Conservation (phyloP, 1,284 basidiomycete species). For the Farysia itapuensis region DNA sequence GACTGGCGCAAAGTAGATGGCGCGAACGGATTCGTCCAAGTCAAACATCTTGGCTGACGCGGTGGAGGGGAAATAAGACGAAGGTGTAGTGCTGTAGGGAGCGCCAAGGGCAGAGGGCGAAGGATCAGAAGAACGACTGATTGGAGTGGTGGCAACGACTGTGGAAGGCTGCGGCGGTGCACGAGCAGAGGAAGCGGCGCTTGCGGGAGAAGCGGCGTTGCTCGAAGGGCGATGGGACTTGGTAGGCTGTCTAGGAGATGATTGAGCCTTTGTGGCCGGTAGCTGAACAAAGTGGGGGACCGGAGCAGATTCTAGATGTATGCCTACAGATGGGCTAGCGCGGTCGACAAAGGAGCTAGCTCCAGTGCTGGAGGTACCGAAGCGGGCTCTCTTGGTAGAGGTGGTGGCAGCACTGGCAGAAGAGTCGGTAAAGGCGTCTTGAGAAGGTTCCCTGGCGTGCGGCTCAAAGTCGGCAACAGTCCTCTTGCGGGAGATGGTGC, state of each 20-base stretch:
- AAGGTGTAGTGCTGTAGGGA: too few species aligned
- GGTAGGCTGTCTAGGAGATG: neutral
- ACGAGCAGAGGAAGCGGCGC: neutral
- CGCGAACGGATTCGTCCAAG: slow-evolving; percentile 52
- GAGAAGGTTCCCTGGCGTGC: slow-evolving; percentile 1
- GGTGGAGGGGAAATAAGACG: slow-evolving; percentile 13
- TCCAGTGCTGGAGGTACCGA: slow-evolving; percentile 19
- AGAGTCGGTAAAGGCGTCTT: slow-evolving; percentile 6
- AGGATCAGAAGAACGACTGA: neutral
- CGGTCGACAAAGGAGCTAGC: neutral
- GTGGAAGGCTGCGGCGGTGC: too few species aligned
- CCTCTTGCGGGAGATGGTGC: slow-evolving; percentile 30
- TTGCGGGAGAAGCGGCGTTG: neutral
- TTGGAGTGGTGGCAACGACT: neutral
- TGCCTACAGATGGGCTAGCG: slow-evolving; percentile 2
- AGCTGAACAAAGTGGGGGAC: slow-evolving; percentile 16
- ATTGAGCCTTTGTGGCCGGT: neutral
- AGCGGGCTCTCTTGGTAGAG: slow-evolving; percentile 31
- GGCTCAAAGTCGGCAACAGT: slow-evolving; percentile 13
- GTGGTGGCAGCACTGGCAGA: slow-evolving; percentile 16
- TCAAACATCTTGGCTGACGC: slow-evolving; percentile 47
- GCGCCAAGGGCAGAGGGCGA: too few species aligned
- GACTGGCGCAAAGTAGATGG: slow-evolving; percentile 53
- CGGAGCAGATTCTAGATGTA: slow-evolving; percentile 9
- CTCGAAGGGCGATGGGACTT: neutral